Percentiles rank a stretch among this genome's conserved stretches.
Conservation (phyloP, 164 flowering plant species). For the Magnolia changhungtana region DNA sequence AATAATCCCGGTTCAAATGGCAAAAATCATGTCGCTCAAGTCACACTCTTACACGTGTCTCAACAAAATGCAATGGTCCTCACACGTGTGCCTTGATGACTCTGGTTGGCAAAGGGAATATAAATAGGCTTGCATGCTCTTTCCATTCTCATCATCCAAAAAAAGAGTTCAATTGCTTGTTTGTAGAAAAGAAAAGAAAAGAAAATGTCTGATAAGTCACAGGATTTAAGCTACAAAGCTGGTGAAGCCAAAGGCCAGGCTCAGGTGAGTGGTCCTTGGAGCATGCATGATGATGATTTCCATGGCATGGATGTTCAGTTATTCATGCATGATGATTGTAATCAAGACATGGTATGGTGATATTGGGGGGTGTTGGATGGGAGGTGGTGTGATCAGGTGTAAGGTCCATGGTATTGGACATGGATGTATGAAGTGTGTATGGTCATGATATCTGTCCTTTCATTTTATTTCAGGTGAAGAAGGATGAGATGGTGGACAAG, state of each 20-base stretch:
- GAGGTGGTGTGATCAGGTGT: neutral
- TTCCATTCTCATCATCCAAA: neutral
- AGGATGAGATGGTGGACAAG: conserved; percentile 34
- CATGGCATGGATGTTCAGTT: neutral
- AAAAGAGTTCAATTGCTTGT: neutral
- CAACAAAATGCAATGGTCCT: neutral
- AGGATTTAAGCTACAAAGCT: neutral
- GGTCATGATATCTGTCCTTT: neutral
- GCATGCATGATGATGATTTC: neutral
- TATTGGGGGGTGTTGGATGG: no score
- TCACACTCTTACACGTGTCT: neutral
- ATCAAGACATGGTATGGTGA: no score
- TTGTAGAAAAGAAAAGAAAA: neutral
- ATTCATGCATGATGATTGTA: no score
- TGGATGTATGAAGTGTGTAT: neutral
- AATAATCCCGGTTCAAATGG: neutral
- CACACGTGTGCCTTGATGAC: no score
- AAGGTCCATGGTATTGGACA: neutral
- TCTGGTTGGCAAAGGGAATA: neutral
- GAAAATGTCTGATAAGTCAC: neutral
- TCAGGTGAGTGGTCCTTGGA: neutral
- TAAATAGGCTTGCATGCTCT: neutral
- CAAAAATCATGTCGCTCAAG: neutral
- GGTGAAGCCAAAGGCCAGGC: conserved; percentile 1
- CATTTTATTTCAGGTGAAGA: conserved; percentile 34